Percentiles rank a stretch among this genome's conserved stretches.
These are phyloP conservation scores for Candida ulmi DNA, from an alignment of 805 yeast species.

Conservation along the genomic window DNA sequence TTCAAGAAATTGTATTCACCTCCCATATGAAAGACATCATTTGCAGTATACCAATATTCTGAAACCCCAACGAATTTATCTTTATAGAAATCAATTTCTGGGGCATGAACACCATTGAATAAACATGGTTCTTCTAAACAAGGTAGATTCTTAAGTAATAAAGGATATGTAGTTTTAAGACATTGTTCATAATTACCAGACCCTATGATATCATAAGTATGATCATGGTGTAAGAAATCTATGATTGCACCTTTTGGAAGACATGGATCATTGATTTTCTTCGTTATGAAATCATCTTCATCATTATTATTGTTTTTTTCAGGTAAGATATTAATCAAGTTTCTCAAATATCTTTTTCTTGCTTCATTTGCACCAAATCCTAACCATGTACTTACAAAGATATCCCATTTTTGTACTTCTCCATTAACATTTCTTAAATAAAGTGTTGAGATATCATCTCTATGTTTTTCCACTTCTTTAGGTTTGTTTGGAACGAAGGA, in stretches of 20 bases:
- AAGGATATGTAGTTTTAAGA: constrained; percentile 63
- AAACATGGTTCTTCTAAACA: constrained; percentile 87
- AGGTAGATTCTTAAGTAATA: constrained; percentile 71
- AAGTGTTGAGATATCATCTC: constrained; percentile 67
- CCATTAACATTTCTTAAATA: constrained; percentile 69
- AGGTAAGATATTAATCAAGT: constrained; percentile 45
- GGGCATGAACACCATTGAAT: constrained; percentile 94
- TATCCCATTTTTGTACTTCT: constrained; percentile 65
- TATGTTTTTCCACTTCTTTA: constrained; percentile 57
- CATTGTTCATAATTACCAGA: constrained; percentile 78
- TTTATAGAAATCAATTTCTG: constrained; percentile 68
- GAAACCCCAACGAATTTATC: constrained; percentile 91
- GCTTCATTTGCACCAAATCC: constrained; percentile 98
- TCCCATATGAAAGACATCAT: constrained; percentile 82
- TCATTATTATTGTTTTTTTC: constrained; percentile 41
- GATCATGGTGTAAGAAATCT: constrained; percentile 42
- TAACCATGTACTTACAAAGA: constrained; percentile 94
- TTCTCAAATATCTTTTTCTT: constrained; percentile 60
- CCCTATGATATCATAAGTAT: constrained; percentile 53
- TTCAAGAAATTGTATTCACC: constrained; percentile 78
- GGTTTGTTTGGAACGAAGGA: constrained; percentile 78
- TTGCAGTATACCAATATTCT: constrained; percentile 96
- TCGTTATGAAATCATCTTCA: constrained; percentile 37
- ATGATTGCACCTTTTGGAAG: constrained; percentile 58
- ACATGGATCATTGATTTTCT: constrained; percentile 65